Percentiles rank a stretch among this genome's conserved stretches.
Conservation (phyloP, 257 asterid species). For the Salvia miltiorrhiza region DNA sequence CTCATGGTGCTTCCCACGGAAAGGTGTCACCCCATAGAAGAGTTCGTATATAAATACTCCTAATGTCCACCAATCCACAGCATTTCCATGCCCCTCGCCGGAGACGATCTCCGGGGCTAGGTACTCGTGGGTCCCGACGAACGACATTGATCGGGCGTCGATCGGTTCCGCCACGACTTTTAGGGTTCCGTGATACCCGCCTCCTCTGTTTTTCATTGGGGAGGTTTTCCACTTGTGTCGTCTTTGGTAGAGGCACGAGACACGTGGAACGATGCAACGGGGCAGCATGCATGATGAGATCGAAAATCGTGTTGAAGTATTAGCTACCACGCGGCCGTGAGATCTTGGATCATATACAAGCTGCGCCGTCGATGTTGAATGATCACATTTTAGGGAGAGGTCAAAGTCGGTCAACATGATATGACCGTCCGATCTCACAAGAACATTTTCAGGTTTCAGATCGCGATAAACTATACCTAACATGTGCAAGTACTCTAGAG, state of each 20-base stretch:
- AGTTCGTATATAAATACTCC: constrained; percentile 59
- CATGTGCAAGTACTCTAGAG: constrained; percentile 87
- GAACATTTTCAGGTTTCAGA: constrained; percentile 73
- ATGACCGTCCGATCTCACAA: constrained; percentile 67
- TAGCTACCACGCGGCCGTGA: background rate
- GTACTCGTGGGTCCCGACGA: constrained; percentile 79
- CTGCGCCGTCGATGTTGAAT: constrained; percentile 39
- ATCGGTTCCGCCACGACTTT: constrained; percentile 61
- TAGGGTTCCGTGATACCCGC: background rate
- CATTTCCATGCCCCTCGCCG: constrained; percentile 75
- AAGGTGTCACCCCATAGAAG: constrained; percentile 63
- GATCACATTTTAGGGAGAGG: constrained; percentile 54
- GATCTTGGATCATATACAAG: constrained; percentile 28
- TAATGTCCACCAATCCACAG: constrained; percentile 83
- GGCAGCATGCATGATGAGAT: constrained; percentile 49
- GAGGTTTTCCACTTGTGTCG: background rate
- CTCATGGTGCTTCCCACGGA: constrained; percentile 53
- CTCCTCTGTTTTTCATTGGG: constrained; percentile 6
- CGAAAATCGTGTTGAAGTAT: constrained; percentile 20
- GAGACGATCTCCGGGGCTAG: constrained; percentile 69
- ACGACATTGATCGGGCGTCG: constrained; percentile 68
- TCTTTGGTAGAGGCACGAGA: constrained; percentile 27
- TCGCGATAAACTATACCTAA: constrained; percentile 64
- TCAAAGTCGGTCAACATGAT: constrained; percentile 81
- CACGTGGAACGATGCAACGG: constrained; percentile 35